Percentiles rank a stretch among this genome's conserved stretches.
Conservation (phyloP, 306 rosid genomes). For the Corylus heterophylla region DNA sequence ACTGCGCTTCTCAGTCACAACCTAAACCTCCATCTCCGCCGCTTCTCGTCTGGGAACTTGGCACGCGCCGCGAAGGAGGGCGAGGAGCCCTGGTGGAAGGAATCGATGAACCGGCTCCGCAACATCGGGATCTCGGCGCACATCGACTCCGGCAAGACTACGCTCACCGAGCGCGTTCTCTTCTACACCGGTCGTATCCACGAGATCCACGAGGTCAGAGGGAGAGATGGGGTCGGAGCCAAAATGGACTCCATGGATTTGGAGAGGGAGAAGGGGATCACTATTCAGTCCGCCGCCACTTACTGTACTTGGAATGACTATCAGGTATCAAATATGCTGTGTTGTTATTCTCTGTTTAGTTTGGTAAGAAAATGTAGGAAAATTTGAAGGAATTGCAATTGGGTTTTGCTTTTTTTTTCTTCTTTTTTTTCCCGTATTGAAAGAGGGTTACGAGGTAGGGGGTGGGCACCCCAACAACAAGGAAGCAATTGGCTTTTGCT, state of each 20-base stretch:
- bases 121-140: constrained; percentile 99
- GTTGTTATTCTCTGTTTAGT: not conserved
- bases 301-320: constrained; percentile 89
- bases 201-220: constrained; percentile 94
- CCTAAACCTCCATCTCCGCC: constrained; percentile 53
- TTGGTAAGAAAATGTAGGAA: not conserved
- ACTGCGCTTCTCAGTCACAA: constrained; percentile 40
- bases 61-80: constrained; percentile 65
- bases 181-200: constrained; percentile 90
- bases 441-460: too few relatives aligned
- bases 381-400: not conserved
- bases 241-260: constrained; percentile 99
- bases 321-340: constrained; percentile 39
- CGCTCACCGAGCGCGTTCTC: constrained; percentile 86
- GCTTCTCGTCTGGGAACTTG: constrained; percentile 50
- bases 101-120: constrained; percentile 70
- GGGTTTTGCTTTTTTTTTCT: too few relatives aligned
- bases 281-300: constrained; percentile 95
- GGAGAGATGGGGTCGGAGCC: constrained; percentile 93
- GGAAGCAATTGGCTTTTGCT: too few relatives aligned
- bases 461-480: too few relatives aligned
- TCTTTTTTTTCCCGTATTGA: too few relatives aligned
- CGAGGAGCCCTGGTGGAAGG: constrained; percentile 93
- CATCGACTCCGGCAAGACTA: constrained; percentile 96
- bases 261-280: constrained; percentile 94